A percentile compares a stretch with the other conserved stretches of the same genome.
These are phyloP conservation scores for Petunia axillaris DNA, from an alignment of 257 asterid species.

Conservation along the genomic window DNA sequence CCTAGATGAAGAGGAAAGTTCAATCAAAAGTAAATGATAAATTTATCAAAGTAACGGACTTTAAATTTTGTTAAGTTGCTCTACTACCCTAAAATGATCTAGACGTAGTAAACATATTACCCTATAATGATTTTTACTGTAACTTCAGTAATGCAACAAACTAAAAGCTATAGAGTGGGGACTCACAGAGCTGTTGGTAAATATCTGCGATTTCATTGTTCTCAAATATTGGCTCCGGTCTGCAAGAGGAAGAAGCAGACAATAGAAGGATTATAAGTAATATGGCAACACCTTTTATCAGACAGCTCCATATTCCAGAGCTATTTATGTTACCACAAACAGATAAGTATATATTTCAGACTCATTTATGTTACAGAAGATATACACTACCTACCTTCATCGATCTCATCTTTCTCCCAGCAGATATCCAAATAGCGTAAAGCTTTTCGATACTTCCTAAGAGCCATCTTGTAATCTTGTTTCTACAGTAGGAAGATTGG, in stretches of 20 bases:
- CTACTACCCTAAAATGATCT: background rate
- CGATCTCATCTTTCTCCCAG: constrained; percentile 99
- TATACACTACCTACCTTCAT: constrained; percentile 56
- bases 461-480: constrained; percentile 97
- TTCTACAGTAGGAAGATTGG: constrained; percentile 53
- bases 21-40: background rate
- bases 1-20: background rate
- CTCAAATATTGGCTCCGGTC: constrained; percentile 70
- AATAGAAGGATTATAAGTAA: constrained; percentile 14
- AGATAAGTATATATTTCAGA: background rate
- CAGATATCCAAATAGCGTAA: constrained; percentile 87
- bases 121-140: background rate
- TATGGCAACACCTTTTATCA: background rate
- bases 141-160: constrained; percentile 1
- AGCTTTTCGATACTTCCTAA: constrained; percentile 92
- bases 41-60: background rate
- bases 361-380: background rate
- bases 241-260: constrained; percentile 32
- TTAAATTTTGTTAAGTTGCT: background rate
- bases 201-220: constrained; percentile 84
- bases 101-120: background rate
- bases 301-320: background rate
- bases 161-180: constrained; percentile 29
- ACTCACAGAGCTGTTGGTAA: constrained; percentile 95
- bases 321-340: background rate